A percentile compares a stretch with the other conserved stretches of the same genome.
Conservation (phyloP, 176 grass and related monocot genomes). For the Dendrocalamus sinicus region DNA sequence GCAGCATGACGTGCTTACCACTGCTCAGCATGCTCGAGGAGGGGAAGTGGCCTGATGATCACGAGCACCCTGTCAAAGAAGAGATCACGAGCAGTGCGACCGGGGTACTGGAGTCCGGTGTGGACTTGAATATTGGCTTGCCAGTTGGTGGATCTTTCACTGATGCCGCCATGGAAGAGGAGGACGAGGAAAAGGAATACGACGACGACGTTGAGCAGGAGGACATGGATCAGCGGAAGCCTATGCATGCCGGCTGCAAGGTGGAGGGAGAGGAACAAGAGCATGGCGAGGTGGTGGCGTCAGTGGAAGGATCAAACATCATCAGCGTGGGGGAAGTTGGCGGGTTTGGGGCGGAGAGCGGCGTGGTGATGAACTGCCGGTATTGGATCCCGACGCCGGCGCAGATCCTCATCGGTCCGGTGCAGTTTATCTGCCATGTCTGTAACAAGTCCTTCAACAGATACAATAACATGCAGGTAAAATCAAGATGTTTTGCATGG, state of each 20-base stretch:
- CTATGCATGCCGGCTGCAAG: slow-evolving; percentile 24
- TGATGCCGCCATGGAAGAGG: slow-evolving; percentile 26
- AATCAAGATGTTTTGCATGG: not conserved
- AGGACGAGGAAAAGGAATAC: slow-evolving; percentile 31
- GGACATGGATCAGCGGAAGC: slow-evolving; percentile 24
- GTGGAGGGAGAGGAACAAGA: slow-evolving; percentile 23
- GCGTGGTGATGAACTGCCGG: slow-evolving; percentile 18
- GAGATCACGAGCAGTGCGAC: slow-evolving; percentile 18
- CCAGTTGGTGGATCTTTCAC: slow-evolving; percentile 32
- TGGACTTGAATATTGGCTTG: slow-evolving; percentile 78
- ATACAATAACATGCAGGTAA: slow-evolving; percentile 98
- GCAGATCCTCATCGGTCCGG: slow-evolving; percentile 86
- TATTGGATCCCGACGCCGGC: slow-evolving; percentile 88
- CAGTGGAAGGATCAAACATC: slow-evolving; percentile 32
- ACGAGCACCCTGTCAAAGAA: slow-evolving; percentile 39
- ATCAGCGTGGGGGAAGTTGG: slow-evolving; percentile 25
- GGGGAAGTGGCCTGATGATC: slow-evolving; percentile 9
- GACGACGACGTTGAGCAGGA: slow-evolving; percentile 42
- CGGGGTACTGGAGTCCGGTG: not conserved
- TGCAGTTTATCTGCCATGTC: slow-evolving; percentile 85
- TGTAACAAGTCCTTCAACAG: slow-evolving; percentile 93
- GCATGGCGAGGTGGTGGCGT: slow-evolving; percentile 24
- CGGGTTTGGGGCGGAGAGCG: not conserved
- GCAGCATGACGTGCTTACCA: slow-evolving; percentile 56
- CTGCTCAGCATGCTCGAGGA: slow-evolving; percentile 78